Evolutionary conservation across 352 stramenopile species (phyloP), one percentile per base, ranked within the genome.

Genomic region (Phytophthora quininea): DNA sequence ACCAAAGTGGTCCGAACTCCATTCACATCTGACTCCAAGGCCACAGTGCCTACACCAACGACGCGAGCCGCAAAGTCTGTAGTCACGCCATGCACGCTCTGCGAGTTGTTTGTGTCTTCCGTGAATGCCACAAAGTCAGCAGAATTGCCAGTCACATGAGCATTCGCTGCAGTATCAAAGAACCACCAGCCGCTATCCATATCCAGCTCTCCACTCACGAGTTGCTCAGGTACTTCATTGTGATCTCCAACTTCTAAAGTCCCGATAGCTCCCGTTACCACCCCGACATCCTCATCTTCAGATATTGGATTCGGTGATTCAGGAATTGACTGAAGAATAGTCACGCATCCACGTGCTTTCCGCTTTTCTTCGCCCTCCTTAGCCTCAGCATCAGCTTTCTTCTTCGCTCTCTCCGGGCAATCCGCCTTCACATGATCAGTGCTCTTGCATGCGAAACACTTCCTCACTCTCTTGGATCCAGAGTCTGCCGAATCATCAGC

Each of bases 281-380:
- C 43, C 1, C n/a, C 43, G 27, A n/a, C 12, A 50, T 50, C n/a
- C 10, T 3, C 4, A 3, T 50, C 0, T 38, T 32, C 27, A 29
- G 57, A 12, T 64, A 43, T 9, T 47, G 35, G 35, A 57, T 64
- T 37, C 43, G 38, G 29, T 57, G 45, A 51, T 57, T 56, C 7
- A n/a, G n/a, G n/a, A n/a, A n/a, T n/a, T n/a, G n/a, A n/a, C n/a
- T n/a, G n/a, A n/a, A n/a, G n/a, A n/a, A n/a, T n/a, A n/a, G n/a
- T n/a, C n/a, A n/a, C n/a, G n/a, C n/a, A n/a, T n/a, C n/a, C n/a
- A n/a, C n/a, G n/a, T n/a, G n/a, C n/a, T n/a, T n/a, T n/a, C n/a
- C n/a, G n/a, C n/a, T n/a, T n/a, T n/a, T n/a, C n/a, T n/a, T n/a
- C n/a, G n/a, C n/a, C n/a, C n/a, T n/a, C n/a, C n/a, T n/a, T n/a